Percentiles rank a stretch among this genome's conserved stretches.
These are phyloP conservation scores for Ceratobasidium sp. DNA, from an alignment of 1,284 basidiomycete species.

Conservation along the genomic window DNA sequence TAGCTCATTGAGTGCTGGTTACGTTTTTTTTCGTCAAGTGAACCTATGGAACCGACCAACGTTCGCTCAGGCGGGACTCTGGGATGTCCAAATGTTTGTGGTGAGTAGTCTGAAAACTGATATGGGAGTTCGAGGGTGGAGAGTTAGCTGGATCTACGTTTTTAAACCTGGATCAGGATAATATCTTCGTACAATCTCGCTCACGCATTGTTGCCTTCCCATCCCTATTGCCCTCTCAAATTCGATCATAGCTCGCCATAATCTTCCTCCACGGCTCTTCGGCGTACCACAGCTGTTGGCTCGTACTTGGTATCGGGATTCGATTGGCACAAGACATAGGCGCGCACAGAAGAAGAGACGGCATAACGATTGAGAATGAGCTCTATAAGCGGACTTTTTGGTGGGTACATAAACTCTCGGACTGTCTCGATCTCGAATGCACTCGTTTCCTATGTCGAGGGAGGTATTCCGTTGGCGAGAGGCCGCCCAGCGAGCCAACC, in stretches of 20 bases:
- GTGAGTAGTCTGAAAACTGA: conserved; percentile 56
- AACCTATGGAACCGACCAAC: conserved; percentile 56
- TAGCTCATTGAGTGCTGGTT: conserved; percentile 55
- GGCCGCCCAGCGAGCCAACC: too few relatives aligned
- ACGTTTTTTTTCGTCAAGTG: conserved; percentile 58
- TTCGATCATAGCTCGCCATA: conserved; percentile 54
- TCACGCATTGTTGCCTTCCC: conserved; percentile 55
- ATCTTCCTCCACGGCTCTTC: conserved; percentile 58
- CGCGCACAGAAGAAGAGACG: conserved; percentile 60
- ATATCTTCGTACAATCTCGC: too few relatives aligned
- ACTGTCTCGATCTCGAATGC: not conserved
- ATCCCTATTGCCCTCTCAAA: not conserved
- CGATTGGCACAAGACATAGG: conserved; percentile 64
- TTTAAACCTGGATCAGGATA: too few relatives aligned
- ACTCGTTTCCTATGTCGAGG: not conserved
- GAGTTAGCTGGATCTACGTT: too few relatives aligned
- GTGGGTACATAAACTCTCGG: conserved; percentile 54
- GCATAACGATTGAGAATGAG: conserved; percentile 61
- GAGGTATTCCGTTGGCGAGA: too few relatives aligned
- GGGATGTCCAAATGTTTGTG: conserved; percentile 59
- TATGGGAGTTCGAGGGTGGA: too few relatives aligned
- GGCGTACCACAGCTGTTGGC: conserved; percentile 61
- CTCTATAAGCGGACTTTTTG: conserved; percentile 69
- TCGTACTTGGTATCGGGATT: conserved; percentile 62
- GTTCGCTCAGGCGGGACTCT: conserved; percentile 58